Conservation (phyloP, 306 rosid species). For the Trifolium subterraneum region DNA sequence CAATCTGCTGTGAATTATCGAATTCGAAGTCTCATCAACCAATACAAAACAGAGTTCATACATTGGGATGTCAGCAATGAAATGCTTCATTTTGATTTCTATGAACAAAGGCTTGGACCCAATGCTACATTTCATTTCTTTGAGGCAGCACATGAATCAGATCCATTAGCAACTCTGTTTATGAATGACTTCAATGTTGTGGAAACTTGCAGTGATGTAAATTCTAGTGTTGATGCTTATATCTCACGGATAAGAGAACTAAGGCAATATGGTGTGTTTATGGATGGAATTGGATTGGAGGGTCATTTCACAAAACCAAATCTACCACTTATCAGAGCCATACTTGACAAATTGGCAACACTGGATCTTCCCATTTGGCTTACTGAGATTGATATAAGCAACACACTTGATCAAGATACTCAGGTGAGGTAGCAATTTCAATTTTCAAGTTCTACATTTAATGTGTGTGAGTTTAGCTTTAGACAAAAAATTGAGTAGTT, state of each 20-base stretch:
- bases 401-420: slow-evolving; percentile 50
- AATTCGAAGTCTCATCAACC: slow-evolving; percentile 69
- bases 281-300: slow-evolving; percentile 94
- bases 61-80: slow-evolving; percentile 98
- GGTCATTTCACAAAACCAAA: slow-evolving; percentile 80
- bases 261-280: slow-evolving; percentile 56
- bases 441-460: no score
- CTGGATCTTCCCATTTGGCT: slow-evolving; percentile 86
- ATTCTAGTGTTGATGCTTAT: slow-evolving; percentile 75
- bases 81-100: slow-evolving; percentile 96
- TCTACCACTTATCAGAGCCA: slow-evolving; percentile 79
- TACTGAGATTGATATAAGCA: slow-evolving; percentile 90
- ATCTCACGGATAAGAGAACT: slow-evolving; percentile 65
- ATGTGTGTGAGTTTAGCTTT: no score
- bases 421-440: slow-evolving; percentile 61
- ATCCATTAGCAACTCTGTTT: slow-evolving; percentile 79
- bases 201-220: slow-evolving; percentile 79
- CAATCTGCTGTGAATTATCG: slow-evolving; percentile 63
- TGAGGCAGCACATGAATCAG: slow-evolving; percentile 69
- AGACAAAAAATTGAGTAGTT: no score
- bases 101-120: slow-evolving; percentile 74
- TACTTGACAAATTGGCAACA: slow-evolving; percentile 84
- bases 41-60: slow-evolving; percentile 77
- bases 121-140: slow-evolving; percentile 71
- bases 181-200: slow-evolving; percentile 95